phyloP scores from a whole-genome alignment of 768 basidiomycete species.

The Suillus variegatus region DNA sequence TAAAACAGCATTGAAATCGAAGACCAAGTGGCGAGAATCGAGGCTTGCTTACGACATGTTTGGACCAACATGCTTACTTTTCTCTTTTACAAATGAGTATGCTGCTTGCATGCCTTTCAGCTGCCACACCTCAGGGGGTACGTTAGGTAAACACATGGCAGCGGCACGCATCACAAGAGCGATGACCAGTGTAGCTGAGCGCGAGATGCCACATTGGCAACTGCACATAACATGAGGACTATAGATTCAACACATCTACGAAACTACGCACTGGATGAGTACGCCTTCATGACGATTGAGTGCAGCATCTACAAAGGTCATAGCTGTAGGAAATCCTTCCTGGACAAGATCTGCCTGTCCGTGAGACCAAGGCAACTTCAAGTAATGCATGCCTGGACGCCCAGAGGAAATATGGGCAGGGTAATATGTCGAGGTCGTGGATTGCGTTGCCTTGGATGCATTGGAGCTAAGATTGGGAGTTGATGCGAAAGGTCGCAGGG shows the following conservation, averaged over 20 bases:
- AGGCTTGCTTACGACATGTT: conserved; percentile 84
- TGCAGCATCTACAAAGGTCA: conserved; percentile 80
- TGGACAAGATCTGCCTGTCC: conserved; percentile 88
- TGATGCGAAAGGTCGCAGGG: conserved; percentile 64
- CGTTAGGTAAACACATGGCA: conserved; percentile 59
- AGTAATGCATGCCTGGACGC: conserved; percentile 81
- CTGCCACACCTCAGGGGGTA: conserved; percentile 75
- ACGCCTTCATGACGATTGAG: conserved; percentile 76
- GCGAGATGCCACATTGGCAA: conserved; percentile 92
- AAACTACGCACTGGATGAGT: conserved; percentile 74
- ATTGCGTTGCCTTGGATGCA: conserved; percentile 27
- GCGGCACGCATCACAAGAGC: conserved; percentile 95
- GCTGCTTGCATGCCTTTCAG: conserved; percentile 89
- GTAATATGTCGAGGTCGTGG: conserved; percentile 56
- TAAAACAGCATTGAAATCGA: conserved; percentile 22
- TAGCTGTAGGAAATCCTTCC: conserved; percentile 75
- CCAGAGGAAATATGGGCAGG: conserved; percentile 68
- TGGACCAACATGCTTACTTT: conserved; percentile 85
- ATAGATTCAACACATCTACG: conserved; percentile 14
- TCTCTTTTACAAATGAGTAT: conserved; percentile 87
- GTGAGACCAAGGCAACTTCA: conserved; percentile 91
- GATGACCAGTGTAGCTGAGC: conserved; percentile 87
- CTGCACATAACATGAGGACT: conserved; percentile 40
- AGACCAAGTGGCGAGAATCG: conserved; percentile 21
- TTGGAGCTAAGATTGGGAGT: conserved; percentile 57